Evolutionary conservation across 352 stramenopile genomes (phyloP).

Genomic region (Phytophthora europaea): DNA sequence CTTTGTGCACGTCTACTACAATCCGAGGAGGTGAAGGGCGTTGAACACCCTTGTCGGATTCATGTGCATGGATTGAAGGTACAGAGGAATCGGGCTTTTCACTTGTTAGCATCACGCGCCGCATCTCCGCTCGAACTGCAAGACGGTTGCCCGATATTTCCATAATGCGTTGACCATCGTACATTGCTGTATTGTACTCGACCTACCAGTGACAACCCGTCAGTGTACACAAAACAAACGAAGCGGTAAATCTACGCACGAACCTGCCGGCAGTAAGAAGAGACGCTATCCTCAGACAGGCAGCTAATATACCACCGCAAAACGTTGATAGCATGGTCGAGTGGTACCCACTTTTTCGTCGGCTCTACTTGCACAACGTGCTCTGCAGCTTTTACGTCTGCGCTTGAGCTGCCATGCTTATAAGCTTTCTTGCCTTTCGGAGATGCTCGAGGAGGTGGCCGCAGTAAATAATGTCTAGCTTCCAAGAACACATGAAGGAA

Average conservation of each 20-base stretch:
- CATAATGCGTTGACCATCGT: slow-evolving; percentile 51
- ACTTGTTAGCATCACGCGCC: slow-evolving; percentile 63
- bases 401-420: not conserved
- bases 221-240: not conserved
- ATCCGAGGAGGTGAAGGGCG: slow-evolving; percentile 45
- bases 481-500: slow-evolving; percentile 79
- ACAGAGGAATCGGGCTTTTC: slow-evolving; percentile 10
- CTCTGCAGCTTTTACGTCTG: not conserved
- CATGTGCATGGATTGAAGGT: slow-evolving; percentile 7
- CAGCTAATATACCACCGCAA: slow-evolving; percentile 78
- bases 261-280: slow-evolving; percentile 73
- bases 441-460: slow-evolving; percentile 29
- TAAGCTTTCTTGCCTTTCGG: slow-evolving; percentile 21
- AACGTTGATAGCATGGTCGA: slow-evolving; percentile 68
- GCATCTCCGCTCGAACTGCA: slow-evolving; percentile 78
- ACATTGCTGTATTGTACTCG: slow-evolving; percentile 76
- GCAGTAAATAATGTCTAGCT: slow-evolving; percentile 56
- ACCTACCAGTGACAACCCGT: slow-evolving; percentile 41
- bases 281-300: slow-evolving; percentile 60
- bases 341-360: slow-evolving; percentile 66
- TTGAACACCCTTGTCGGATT: slow-evolving; percentile 21
- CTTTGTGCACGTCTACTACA: slow-evolving; percentile 68
- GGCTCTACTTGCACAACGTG: slow-evolving; percentile 68
- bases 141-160: slow-evolving; percentile 74
- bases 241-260: not conserved